phyloP scores from a whole-genome alignment of 2,329 filamentous ascomycete species.

The Pseudohalonectria lignicola region DNA sequence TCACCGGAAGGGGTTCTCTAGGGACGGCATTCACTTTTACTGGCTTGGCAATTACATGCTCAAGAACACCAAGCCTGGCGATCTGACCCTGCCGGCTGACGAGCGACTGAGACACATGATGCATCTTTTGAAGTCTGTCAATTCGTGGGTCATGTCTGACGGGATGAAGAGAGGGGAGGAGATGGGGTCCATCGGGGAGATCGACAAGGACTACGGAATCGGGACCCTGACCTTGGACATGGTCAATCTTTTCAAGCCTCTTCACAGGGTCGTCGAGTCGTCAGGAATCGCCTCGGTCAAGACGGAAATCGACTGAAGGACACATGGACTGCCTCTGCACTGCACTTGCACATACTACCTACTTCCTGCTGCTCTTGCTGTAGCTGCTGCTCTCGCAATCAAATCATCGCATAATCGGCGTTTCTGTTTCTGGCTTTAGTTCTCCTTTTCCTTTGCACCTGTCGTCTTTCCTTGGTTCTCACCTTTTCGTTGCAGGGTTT shows the following conservation, averaged over 20 bases:
- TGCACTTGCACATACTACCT: slow-evolving; percentile 13
- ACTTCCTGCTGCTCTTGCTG: too few relatives aligned
- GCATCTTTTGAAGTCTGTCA: slow-evolving; percentile 47
- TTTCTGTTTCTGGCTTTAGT: slow-evolving; percentile 11
- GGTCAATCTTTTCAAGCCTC: slow-evolving; percentile 58
- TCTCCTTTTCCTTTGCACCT: slow-evolving; percentile 13
- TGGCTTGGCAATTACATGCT: slow-evolving; percentile 59
- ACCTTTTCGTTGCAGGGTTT: too few relatives aligned
- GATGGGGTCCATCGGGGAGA: slow-evolving; percentile 55
- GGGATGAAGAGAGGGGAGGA: slow-evolving; percentile 55
- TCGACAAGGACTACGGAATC: slow-evolving; percentile 55
- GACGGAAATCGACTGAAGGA: slow-evolving; percentile 20
- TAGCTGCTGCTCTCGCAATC: too few relatives aligned
- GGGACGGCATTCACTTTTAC: slow-evolving; percentile 63
- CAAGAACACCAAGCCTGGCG: slow-evolving; percentile 40
- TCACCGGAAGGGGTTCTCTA: slow-evolving; percentile 56
- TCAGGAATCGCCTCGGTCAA: slow-evolving; percentile 30
- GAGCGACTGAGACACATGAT: slow-evolving; percentile 50
- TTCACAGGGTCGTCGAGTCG: slow-evolving; percentile 31
- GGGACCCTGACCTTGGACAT: slow-evolving; percentile 58
- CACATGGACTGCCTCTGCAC: slow-evolving; percentile 4
- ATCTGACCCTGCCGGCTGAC: slow-evolving; percentile 47
- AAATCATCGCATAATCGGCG: slow-evolving; percentile 12
- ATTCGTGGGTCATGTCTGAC: slow-evolving; percentile 50
- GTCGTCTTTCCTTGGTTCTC: slow-evolving; percentile 11